phyloP scores from a whole-genome alignment of 1,284 basidiomycete species.

The Singerocomus rubriflavus region DNA sequence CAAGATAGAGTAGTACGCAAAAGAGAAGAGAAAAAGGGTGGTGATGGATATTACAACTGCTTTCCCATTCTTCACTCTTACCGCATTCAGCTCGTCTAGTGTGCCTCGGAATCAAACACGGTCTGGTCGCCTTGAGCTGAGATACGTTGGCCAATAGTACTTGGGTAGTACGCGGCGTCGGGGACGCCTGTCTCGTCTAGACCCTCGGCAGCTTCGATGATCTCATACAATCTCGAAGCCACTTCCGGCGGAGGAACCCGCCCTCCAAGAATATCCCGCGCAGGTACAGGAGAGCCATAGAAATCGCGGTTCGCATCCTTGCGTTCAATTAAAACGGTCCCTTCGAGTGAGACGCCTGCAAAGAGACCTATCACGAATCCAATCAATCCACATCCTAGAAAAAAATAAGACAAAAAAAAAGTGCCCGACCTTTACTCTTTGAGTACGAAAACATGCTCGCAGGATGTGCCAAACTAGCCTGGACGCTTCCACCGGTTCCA shows the following conservation, averaged over 20 bases:
- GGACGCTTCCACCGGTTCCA: constrained; percentile 91
- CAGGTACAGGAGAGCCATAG: constrained; percentile 91
- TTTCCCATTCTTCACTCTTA: neutral
- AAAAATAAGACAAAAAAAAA: neutral
- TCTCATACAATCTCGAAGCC: constrained; percentile 90
- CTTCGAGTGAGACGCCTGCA: constrained; percentile 93
- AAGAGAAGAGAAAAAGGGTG: neutral
- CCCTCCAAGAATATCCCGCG: constrained; percentile 86
- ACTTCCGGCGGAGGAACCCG: constrained; percentile 96
- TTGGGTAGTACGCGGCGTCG: constrained; percentile 77
- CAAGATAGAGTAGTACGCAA: neutral
- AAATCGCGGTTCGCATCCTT: constrained; percentile 94
- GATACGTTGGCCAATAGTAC: constrained; percentile 58
- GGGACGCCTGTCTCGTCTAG: constrained; percentile 79
- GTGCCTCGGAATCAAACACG: constrained; percentile 67
- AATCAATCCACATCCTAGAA: neutral
- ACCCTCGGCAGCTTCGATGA: constrained; percentile 87
- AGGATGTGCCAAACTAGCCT: constrained; percentile 86
- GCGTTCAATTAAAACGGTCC: constrained; percentile 91
- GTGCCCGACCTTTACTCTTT: constrained; percentile 76
- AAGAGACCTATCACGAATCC: constrained; percentile 69
- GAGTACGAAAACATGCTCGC: constrained; percentile 98
- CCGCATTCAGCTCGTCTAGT: constrained; percentile 12
- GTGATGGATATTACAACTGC: constrained; percentile 2
- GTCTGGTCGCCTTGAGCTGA: constrained; percentile 50